Conservation (phyloP, 768 basidiomycete genomes). For the Strobilomyces confusus region DNA sequence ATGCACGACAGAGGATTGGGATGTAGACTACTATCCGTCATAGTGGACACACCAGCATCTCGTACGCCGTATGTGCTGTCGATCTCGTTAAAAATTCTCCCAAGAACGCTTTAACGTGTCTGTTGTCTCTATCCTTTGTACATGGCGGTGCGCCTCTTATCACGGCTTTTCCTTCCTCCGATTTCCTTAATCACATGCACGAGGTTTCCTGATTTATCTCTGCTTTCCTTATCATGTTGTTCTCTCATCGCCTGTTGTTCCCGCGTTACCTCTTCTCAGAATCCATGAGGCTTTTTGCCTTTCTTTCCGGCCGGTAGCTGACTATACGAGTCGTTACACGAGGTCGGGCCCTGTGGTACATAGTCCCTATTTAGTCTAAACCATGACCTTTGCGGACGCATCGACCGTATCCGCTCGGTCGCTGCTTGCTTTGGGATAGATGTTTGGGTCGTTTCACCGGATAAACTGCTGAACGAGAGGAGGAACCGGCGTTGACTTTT, state of each 20-base stretch:
- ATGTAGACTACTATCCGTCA: conserved; percentile 47
- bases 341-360: conserved; percentile 8
- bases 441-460: not conserved
- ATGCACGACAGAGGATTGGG: conserved; percentile 43
- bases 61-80: not conserved
- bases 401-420: not conserved
- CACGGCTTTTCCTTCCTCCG: not conserved
- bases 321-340: not conserved
- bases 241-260: not conserved
- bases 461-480: too few species aligned
- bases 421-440: not conserved
- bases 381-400: not conserved
- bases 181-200: not conserved
- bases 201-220: conserved; percentile 2
- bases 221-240: not conserved
- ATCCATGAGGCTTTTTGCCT: not conserved
- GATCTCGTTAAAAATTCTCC: not conserved
- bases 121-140: conserved; percentile 4
- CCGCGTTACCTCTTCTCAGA: conserved; percentile 4
- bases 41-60: conserved; percentile 9
- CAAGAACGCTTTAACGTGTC: conserved; percentile 6
- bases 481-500: not conserved
- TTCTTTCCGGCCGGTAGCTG: not conserved
- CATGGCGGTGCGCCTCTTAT: conserved; percentile 7
- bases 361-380: not conserved